A percentile compares a stretch with the other conserved stretches of the same genome.
Evolutionary conservation across 2,329 filamentous ascomycete species (phyloP).

Genomic region (Coniochaeta pulveracea): DNA sequence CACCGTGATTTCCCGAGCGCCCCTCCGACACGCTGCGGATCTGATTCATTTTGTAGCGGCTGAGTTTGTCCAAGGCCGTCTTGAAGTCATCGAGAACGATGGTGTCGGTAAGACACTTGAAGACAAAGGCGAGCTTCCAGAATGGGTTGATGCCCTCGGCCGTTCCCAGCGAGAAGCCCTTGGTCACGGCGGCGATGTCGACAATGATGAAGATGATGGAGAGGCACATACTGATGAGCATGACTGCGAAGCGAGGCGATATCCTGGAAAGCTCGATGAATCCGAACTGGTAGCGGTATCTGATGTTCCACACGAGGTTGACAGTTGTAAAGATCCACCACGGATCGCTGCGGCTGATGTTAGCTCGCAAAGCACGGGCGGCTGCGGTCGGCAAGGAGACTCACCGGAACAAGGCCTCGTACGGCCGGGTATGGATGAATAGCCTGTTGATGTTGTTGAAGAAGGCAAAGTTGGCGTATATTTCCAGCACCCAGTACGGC

Average conservation of each 20-base stretch:
- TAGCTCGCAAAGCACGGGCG: conserved; percentile 4
- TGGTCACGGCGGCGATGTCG: conserved; percentile 48
- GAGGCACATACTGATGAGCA: conserved; percentile 48
- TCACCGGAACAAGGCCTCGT: conserved; percentile 47
- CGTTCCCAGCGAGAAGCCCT: conserved; percentile 30
- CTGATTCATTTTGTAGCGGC: conserved; percentile 5
- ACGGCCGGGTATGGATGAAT: conserved; percentile 43
- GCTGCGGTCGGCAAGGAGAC: conserved; percentile 6
- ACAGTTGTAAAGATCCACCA: conserved; percentile 57
- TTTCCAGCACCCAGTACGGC: conserved; percentile 54
- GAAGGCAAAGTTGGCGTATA: conserved; percentile 54
- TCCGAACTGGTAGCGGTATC: conserved; percentile 47
- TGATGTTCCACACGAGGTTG: conserved; percentile 52
- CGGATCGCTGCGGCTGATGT: conserved; percentile 33
- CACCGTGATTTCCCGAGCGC: not conserved
- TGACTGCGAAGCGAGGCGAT: conserved; percentile 52
- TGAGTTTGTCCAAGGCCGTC: conserved; percentile 32
- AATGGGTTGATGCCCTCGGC: conserved; percentile 48
- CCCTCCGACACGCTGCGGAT: conserved; percentile 4
- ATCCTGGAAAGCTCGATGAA: conserved; percentile 44
- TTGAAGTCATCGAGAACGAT: conserved; percentile 61
- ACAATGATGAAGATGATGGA: conserved; percentile 49
- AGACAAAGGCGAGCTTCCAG: conserved; percentile 51
- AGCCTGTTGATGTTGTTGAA: conserved; percentile 43
- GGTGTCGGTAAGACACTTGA: conserved; percentile 57